A percentile compares a stretch with the other conserved stretches of the same genome.
Conservation (phyloP, 352 stramenopile species). For the Nothophytophthora sp. region DNA sequence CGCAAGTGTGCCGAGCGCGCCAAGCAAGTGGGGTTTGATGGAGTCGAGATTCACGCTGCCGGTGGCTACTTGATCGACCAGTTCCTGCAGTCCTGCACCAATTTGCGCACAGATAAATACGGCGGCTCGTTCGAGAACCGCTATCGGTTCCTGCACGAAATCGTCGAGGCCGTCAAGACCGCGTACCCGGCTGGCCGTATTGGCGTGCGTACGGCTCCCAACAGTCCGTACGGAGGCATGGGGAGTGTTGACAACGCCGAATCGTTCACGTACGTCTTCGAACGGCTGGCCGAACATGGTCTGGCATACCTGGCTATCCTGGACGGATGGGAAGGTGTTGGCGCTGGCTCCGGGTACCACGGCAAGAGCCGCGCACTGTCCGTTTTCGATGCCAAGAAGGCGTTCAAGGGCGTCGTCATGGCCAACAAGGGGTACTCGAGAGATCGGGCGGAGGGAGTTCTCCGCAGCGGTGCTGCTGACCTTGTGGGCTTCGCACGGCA, state of each 20-base stretch:
- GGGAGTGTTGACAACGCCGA: slow-evolving; percentile 29
- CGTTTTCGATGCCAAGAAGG: slow-evolving; percentile 27
- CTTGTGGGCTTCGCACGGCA: slow-evolving; percentile 35
- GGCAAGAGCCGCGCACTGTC: slow-evolving; percentile 27
- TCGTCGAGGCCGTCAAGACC: slow-evolving; percentile 52
- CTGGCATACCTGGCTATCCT: slow-evolving; percentile 32
- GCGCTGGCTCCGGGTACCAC: slow-evolving; percentile 25
- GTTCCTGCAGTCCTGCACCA: slow-evolving; percentile 48
- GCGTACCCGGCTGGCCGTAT: slow-evolving; percentile 29
- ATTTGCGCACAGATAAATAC: slow-evolving; percentile 81
- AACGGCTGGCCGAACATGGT: slow-evolving; percentile 22
- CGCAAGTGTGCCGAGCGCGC: slow-evolving; percentile 51
- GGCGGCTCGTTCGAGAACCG: slow-evolving; percentile 83
- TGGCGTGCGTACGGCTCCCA: slow-evolving; percentile 31
- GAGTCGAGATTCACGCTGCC: slow-evolving; percentile 52
- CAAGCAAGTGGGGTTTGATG: slow-evolving; percentile 75
- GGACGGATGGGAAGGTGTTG: slow-evolving; percentile 29
- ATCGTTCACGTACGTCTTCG: slow-evolving; percentile 40
- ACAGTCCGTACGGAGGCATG: slow-evolving; percentile 32
- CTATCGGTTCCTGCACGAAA: slow-evolving; percentile 57
- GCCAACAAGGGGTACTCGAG: slow-evolving; percentile 34
- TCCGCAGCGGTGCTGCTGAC: slow-evolving; percentile 30
- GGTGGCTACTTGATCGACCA: slow-evolving; percentile 91
- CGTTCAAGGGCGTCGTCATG: slow-evolving; percentile 29
- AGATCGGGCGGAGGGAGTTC: slow-evolving; percentile 20